Conservation (phyloP, 106 monocot genomes). For the Platanthera guangdongensis region DNA sequence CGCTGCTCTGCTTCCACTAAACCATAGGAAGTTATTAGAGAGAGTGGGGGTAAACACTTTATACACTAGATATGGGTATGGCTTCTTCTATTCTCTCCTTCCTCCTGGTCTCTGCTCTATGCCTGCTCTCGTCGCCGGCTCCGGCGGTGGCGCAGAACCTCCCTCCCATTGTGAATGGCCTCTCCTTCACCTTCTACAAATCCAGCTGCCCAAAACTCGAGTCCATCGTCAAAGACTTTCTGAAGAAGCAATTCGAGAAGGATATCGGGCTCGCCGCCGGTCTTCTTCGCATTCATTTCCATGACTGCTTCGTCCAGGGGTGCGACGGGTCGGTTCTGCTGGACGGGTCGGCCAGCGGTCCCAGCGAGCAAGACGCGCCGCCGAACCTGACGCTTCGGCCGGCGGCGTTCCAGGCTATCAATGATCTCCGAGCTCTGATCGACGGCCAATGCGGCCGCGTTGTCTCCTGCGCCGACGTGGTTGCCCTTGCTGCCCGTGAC, state of each 20-base stretch:
- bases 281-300: conserved; percentile 53
- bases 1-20: too few species aligned
- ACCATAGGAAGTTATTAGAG: too few species aligned
- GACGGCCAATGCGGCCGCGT: conserved; percentile 20
- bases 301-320: conserved; percentile 52
- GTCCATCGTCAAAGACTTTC: conserved; percentile 18
- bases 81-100: too few species aligned
- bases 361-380: conserved; percentile 39
- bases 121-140: background rate
- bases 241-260: conserved; percentile 18
- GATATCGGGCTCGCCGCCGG: conserved; percentile 44
- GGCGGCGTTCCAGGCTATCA: conserved; percentile 41
- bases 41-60: too few species aligned
- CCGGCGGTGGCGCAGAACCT: background rate
- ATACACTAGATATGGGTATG: too few species aligned
- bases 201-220: conserved; percentile 30
- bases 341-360: conserved; percentile 45
- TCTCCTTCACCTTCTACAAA: conserved; percentile 41
- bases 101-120: background rate
- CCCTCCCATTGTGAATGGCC: conserved; percentile 20
- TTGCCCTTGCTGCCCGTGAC: conserved; percentile 30
- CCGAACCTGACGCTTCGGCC: conserved; percentile 49
- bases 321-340: conserved; percentile 60
- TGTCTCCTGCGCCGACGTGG: conserved; percentile 35
- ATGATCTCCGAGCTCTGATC: conserved; percentile 27